A percentile compares a stretch with the other conserved stretches of the same genome.
These are phyloP conservation scores for Eucalyptus caleyi DNA, from an alignment of 345 rosid genomes.

Conservation along the genomic window DNA sequence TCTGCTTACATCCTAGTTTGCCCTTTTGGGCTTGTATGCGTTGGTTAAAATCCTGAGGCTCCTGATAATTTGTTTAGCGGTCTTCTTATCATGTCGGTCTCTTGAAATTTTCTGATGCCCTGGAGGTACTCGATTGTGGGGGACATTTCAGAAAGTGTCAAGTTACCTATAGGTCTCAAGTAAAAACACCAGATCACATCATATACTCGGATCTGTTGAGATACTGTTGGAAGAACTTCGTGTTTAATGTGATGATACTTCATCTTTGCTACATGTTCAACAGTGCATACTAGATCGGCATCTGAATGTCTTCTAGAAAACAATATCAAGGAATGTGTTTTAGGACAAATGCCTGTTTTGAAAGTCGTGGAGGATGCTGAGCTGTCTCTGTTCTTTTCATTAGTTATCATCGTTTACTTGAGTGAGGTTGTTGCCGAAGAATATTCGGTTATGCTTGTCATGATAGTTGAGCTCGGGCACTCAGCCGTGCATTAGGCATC, in stretches of 20 bases:
- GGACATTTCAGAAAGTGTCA: background rate
- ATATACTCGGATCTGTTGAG: background rate
- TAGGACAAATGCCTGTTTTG: background rate
- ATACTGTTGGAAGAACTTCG: background rate
- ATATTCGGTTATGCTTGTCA: background rate
- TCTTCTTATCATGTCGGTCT: background rate
- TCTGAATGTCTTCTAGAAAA: background rate
- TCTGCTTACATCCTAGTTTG: background rate
- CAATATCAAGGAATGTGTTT: background rate
- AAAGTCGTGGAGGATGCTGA: background rate
- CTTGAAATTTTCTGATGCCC: background rate
- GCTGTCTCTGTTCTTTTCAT: background rate
- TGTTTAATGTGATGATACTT: background rate
- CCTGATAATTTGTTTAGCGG: background rate
- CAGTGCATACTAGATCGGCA: background rate
- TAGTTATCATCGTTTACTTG: background rate
- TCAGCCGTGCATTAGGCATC: background rate
- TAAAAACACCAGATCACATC: background rate
- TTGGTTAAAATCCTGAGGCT: background rate
- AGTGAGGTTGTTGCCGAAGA: background rate
- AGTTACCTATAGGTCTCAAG: background rate
- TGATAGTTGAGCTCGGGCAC: background rate
- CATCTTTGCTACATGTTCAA: background rate
- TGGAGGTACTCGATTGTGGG: background rate
- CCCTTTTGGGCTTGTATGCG: background rate